phyloP scores from a whole-genome alignment of 805 yeast species.

The Brettanomyces custersianus region DNA sequence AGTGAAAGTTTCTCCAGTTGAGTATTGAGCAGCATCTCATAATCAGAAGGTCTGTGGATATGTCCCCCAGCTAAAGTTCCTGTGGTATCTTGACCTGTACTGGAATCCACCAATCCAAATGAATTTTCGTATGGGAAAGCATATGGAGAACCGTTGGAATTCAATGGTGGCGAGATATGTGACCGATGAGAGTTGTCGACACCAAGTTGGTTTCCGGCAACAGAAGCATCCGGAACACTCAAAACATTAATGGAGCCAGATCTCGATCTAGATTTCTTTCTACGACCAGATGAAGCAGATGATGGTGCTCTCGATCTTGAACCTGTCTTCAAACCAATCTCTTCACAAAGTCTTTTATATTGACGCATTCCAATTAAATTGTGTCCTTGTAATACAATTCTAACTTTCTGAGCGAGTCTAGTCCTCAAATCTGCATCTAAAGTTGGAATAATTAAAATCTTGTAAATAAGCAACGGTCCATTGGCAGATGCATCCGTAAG shows the following conservation, averaged over 20 bases:
- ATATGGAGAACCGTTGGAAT: no score
- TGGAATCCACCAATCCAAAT: no score
- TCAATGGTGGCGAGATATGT: neutral
- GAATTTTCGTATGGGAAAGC: no score
- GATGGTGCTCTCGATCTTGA: constrained; percentile 14
- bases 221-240: neutral
- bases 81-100: no score
- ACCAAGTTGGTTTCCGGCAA: neutral
- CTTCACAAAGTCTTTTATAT: constrained; percentile 82
- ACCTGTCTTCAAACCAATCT: constrained; percentile 56
- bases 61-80: no score
- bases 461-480: constrained; percentile 72
- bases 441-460: constrained; percentile 66
- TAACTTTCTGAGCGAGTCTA: constrained; percentile 51
- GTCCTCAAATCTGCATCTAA: constrained; percentile 48
- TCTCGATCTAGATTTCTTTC: constrained; percentile 19
- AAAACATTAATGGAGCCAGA: constrained; percentile 17
- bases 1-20: no score
- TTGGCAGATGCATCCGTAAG: constrained; percentile 22
- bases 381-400: constrained; percentile 51
- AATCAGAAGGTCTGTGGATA: no score
- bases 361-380: constrained; percentile 47
- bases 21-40: constrained; percentile 1
- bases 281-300: constrained; percentile 10
- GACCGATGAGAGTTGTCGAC: neutral